Conservation (phyloP, 306 rosid genomes). For the Carpinus viminea region DNA sequence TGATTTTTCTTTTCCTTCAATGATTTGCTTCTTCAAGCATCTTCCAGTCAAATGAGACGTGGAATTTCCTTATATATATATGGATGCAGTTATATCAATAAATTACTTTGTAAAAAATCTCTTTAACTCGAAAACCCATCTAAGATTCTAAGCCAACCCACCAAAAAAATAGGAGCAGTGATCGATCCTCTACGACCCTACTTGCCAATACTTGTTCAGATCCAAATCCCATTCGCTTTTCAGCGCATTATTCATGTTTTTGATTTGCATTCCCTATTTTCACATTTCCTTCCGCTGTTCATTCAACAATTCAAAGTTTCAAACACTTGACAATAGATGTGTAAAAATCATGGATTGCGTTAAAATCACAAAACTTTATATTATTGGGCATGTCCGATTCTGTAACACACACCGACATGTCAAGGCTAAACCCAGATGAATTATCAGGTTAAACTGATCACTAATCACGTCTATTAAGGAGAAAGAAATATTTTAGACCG, state of each 20-base stretch:
- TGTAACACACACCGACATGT: not conserved
- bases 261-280: not conserved
- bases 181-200: too few relatives aligned
- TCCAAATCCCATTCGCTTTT: too few relatives aligned
- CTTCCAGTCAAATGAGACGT: not conserved
- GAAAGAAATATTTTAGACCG: constrained; percentile 52
- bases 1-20: too few relatives aligned
- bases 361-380: not conserved
- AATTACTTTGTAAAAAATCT: not conserved
- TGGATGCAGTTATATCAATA: too few relatives aligned
- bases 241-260: too few relatives aligned
- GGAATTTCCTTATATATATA: not conserved
- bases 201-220: too few relatives aligned
- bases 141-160: too few relatives aligned
- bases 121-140: not conserved
- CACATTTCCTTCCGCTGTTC: not conserved
- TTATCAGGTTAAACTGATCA: not conserved
- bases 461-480: constrained; percentile 29
- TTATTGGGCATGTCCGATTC: not conserved
- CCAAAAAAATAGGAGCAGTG: too few relatives aligned
- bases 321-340: too few relatives aligned
- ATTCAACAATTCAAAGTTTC: too few relatives aligned
- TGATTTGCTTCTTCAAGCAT: too few relatives aligned
- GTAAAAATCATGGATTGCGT: not conserved
- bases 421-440: not conserved